Percentiles rank a stretch among this genome's conserved stretches.
Conservation (phyloP, 78 protist genomes). For the Fonticula alba region DNA sequence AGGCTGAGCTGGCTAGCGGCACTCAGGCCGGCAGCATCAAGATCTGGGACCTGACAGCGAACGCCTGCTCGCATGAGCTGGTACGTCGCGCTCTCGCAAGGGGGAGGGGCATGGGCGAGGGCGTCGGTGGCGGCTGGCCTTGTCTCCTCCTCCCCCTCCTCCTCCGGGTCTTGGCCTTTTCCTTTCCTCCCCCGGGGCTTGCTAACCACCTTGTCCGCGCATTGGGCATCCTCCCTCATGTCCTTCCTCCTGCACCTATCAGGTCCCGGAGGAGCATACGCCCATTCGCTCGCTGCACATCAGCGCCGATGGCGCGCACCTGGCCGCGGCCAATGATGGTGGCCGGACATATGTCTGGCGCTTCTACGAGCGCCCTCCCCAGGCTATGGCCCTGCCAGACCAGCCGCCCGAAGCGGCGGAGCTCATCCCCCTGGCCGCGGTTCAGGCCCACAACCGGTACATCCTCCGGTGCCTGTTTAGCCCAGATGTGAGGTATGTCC, state of each 20-base stretch:
- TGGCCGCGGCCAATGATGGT: conserved; percentile 58
- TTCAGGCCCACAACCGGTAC: conserved; percentile 21
- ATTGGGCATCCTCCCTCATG: neutral
- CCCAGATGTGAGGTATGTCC: conserved; percentile 57
- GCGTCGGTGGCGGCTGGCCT: too few species aligned
- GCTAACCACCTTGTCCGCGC: too few species aligned
- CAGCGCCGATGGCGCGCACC: conserved; percentile 32
- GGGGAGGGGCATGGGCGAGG: too few species aligned
- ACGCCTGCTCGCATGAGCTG: conserved; percentile 45
- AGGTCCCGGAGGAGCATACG: conserved; percentile 42
- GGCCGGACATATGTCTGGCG: conserved; percentile 59
- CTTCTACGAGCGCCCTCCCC: conserved; percentile 3
- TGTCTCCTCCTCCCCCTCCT: too few species aligned
- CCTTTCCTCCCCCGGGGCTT: too few species aligned
- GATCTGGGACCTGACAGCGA: conserved; percentile 62
- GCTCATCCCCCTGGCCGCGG: neutral
- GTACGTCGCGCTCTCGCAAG: too few species aligned
- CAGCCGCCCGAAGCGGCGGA: neutral
- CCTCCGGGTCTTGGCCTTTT: neutral
- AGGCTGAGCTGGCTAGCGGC: conserved; percentile 61
- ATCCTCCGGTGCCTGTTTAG: conserved; percentile 37
- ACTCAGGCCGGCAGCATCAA: conserved; percentile 67
- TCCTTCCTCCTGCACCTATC: neutral
- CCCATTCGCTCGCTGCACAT: conserved; percentile 55
- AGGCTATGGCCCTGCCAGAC: too few species aligned